Conservation (phyloP, 106 monocot species). For the Ottelia alismoides region DNA sequence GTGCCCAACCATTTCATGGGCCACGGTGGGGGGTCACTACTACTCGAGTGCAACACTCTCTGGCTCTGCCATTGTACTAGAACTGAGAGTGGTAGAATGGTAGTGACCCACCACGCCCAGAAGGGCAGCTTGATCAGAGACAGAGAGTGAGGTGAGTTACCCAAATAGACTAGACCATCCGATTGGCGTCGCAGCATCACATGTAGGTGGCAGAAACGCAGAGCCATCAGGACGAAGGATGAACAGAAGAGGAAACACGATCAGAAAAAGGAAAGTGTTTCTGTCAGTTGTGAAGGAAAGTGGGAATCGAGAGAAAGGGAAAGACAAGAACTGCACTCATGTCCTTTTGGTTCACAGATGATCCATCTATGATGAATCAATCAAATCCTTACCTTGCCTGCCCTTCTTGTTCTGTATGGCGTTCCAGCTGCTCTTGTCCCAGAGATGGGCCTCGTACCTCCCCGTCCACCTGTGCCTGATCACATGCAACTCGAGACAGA, state of each 20-base stretch:
- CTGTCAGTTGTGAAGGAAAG: not conserved
- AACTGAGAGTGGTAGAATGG: no score
- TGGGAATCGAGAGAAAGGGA: not conserved
- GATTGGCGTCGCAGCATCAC: no score
- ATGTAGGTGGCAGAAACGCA: no score
- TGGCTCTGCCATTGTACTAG: no score
- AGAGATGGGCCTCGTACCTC: slow-evolving; percentile 56
- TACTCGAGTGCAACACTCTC: no score
- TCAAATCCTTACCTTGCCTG: slow-evolving; percentile 32
- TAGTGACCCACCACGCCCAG: no score
- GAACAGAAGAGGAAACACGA: not conserved
- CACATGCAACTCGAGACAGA: slow-evolving; percentile 3
- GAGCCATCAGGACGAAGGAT: not conserved
- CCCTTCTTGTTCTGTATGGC: slow-evolving; percentile 53
- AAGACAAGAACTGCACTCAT: slow-evolving; percentile 1
- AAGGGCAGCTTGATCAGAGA: no score
- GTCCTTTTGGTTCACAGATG: no score
- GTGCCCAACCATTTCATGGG: no score
- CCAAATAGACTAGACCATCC: no score
- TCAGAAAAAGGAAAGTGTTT: not conserved
- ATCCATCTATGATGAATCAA: not conserved
- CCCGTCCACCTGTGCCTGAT: slow-evolving; percentile 60
- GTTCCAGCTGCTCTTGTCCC: slow-evolving; percentile 58
- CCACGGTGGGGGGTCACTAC: no score
- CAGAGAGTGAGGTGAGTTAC: no score